Conservation (phyloP, 345 rosid genomes). For the Kernera saxatilis region DNA sequence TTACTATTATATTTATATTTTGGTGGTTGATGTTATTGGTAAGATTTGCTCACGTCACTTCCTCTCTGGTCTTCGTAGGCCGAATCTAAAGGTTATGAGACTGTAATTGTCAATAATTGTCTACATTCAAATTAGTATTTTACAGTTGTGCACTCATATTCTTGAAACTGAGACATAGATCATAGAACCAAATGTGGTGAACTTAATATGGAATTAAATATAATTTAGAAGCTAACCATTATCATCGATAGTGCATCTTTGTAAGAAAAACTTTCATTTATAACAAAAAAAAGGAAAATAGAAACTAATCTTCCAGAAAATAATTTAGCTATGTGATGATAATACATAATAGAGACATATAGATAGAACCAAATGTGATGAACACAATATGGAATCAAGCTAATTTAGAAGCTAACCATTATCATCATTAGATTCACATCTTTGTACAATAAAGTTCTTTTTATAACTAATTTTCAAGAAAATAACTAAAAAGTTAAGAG, state of each 20-base stretch:
- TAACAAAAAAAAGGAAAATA: background rate
- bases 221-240: background rate
- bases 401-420: background rate
- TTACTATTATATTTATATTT: background rate
- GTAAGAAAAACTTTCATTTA: background rate
- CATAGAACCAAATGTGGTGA: background rate
- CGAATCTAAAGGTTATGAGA: slow-evolving; percentile 5
- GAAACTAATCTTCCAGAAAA: background rate
- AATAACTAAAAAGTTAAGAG: background rate
- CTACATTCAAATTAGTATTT: background rate
- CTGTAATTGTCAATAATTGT: background rate
- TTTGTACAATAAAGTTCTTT: slow-evolving; percentile 11
- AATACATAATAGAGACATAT: background rate
- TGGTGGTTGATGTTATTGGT: slow-evolving; percentile 7
- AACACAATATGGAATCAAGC: background rate
- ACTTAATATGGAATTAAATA: background rate
- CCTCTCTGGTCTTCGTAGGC: slow-evolving; percentile 9
- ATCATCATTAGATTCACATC: slow-evolving; percentile 14
- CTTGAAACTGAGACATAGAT: background rate
- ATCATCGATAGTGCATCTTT: background rate
- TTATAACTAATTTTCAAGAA: background rate
- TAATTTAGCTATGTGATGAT: background rate
- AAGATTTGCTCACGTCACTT: slow-evolving; percentile 26
- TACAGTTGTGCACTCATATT: background rate
- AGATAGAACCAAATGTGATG: background rate